phyloP scores from a whole-genome alignment of 129 eudicot genomes.

The Pseudognaphalium luteoalbum region DNA sequence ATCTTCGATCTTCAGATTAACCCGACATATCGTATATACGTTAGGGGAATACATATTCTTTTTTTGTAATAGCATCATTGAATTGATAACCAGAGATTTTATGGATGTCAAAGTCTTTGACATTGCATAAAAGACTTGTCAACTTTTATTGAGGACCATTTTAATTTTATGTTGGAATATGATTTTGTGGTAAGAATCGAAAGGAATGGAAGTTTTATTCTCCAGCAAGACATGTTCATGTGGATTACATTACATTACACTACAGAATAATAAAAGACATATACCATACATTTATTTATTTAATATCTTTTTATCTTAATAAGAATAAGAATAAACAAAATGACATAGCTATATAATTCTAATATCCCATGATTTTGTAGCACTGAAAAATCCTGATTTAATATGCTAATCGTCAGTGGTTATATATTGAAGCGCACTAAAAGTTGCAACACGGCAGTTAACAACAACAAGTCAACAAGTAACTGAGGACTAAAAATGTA shows the following conservation, averaged over 20 bases:
- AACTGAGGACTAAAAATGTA: not conserved
- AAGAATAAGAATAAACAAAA: too few relatives aligned
- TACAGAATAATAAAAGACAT: not conserved
- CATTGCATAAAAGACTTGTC: slow-evolving; percentile 20
- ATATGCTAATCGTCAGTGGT: too few relatives aligned
- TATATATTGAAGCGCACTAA: not conserved
- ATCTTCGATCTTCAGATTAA: not conserved
- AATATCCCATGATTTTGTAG: too few relatives aligned
- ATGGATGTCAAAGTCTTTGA: slow-evolving; percentile 27
- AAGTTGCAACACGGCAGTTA: not conserved
- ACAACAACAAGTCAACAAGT: not conserved
- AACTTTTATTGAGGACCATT: slow-evolving; percentile 1
- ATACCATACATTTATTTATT: too few relatives aligned
- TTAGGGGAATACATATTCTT: not conserved
- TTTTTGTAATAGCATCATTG: not conserved
- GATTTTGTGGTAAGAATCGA: slow-evolving; percentile 17
- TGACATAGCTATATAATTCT: too few relatives aligned
- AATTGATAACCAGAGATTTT: not conserved
- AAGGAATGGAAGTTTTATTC: slow-evolving; percentile 21
- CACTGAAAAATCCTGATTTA: too few relatives aligned
- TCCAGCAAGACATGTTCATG: slow-evolving; percentile 6
- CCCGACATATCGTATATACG: not conserved
- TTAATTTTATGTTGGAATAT: slow-evolving; percentile 21
- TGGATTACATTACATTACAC: not conserved
- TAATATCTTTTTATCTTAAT: too few relatives aligned